Evolutionary conservation across 1,139 yeast genomes (phyloP).

Genomic region (Yamadazyma jaroonii): DNA sequence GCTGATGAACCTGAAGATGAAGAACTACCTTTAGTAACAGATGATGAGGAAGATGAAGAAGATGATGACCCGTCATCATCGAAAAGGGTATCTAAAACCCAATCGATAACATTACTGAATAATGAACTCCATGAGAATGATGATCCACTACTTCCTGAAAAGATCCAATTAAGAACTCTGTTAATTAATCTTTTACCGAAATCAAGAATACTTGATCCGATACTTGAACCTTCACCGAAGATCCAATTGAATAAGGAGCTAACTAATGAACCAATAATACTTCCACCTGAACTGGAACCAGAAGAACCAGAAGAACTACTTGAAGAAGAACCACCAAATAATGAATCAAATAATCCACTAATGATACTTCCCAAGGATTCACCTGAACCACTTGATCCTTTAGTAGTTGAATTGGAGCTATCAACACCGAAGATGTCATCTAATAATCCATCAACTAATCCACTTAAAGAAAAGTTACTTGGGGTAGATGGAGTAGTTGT

Average conservation of each 20-base stretch:
- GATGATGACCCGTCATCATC: constrained; percentile 20
- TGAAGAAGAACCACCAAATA: constrained; percentile 12
- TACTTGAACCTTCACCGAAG: constrained; percentile 6
- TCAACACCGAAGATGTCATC: constrained; percentile 19
- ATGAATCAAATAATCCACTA: constrained; percentile 12
- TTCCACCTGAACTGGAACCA: constrained; percentile 11
- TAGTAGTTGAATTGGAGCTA: constrained; percentile 10
- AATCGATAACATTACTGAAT: constrained; percentile 13
- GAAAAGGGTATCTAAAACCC: constrained; percentile 17
- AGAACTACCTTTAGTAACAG: constrained; percentile 10
- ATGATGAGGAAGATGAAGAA: constrained; percentile 7
- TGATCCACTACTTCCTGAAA: constrained; percentile 9
- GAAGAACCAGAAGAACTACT: constrained; percentile 10
- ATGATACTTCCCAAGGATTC: constrained; percentile 7
- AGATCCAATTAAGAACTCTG: constrained; percentile 13
- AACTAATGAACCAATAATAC: constrained; percentile 9
- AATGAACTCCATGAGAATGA: constrained; percentile 13
- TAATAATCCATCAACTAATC: constrained; percentile 17
- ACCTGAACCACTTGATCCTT: constrained; percentile 1
- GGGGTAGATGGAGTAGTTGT: constrained; percentile 14
- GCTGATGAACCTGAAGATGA: constrained; percentile 10
- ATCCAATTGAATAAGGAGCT: constrained; percentile 11
- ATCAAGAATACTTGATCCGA: constrained; percentile 8
- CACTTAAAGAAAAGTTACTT: constrained; percentile 15
- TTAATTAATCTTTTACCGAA: constrained; percentile 9